Evolutionary conservation across 176 grass and related monocot genomes (phyloP).

Genomic region (Triticum timopheevii): DNA sequence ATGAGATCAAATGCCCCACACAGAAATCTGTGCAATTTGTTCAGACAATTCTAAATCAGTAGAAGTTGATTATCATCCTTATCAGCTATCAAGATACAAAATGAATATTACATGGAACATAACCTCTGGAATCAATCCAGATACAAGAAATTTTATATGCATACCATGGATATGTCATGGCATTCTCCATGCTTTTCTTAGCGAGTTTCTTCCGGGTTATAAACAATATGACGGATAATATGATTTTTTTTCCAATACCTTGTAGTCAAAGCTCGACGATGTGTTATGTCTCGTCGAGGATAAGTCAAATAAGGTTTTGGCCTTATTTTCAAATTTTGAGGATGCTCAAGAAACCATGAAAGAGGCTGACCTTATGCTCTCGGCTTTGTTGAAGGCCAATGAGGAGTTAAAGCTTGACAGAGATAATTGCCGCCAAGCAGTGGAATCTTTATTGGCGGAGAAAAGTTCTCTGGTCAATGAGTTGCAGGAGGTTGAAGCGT

Average conservation of each 20-base stretch:
- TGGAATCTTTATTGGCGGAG: constrained; percentile 34
- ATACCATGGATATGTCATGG: constrained; percentile 1
- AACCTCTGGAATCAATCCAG: background rate
- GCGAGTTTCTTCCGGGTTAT: background rate
- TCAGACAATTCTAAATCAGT: constrained; percentile 22
- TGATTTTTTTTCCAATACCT: constrained; percentile 28
- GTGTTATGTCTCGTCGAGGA: constrained; percentile 43
- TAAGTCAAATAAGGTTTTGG: constrained; percentile 55
- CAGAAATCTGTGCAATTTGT: background rate
- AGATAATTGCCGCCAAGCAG: constrained; percentile 49
- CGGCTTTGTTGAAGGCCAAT: constrained; percentile 57
- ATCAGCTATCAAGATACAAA: background rate
- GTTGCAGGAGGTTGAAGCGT: constrained; percentile 48
- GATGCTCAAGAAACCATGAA: constrained; percentile 80
- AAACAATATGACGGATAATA: constrained; percentile 22
- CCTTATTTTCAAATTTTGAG: constrained; percentile 70
- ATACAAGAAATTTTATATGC: constrained; percentile 2
- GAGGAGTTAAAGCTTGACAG: constrained; percentile 67
- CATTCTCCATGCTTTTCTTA: background rate
- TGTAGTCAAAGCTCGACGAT: constrained; percentile 42
- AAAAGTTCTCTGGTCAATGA: constrained; percentile 41
- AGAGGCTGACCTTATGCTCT: constrained; percentile 74
- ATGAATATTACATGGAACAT: constrained; percentile 8
- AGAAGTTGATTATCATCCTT: background rate
- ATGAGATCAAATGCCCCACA: background rate